Base-by-base conservation (phyloP, 2,329 filamentous ascomycete species). In the Pseudogymnoascus sp. region DNA sequence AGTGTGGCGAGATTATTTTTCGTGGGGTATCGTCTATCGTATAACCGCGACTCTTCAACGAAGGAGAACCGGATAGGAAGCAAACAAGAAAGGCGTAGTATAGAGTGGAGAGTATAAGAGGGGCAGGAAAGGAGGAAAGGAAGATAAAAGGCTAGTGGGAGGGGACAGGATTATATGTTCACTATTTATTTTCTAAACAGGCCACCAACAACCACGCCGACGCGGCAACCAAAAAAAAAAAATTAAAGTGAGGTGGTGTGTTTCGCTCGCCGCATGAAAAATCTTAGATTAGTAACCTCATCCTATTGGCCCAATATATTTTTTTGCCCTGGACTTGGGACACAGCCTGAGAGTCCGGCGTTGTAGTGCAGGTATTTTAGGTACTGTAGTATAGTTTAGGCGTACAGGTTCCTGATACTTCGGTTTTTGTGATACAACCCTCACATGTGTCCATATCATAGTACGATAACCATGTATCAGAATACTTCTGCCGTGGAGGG, bases 281-380 rank as follows among this genome's bases (percentile, higher is more conserved):
- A 54, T 54, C 47, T 33, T 54, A 54, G n/a, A 54, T 54, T 54
- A 54, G 47, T 54, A 54, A 54, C 47, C n/a, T 8, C 47, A 33
- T n/a, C 2, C 47, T 54, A 54, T 54, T 54, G 47, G 47, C 29
- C 17, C 9, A 3, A 21, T 21, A 21, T 21, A 21, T 21, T 31
- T 50, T 50, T 50, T 50, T 50, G 26, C 44, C 44, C 44, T 31
- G 44, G 44, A 21, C n/a, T 50, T 50, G 26, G 21, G 21, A 50
- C 44, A 50, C 44, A 50, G 44, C 44, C 26, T 21, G 21, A 17
- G 21, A 3, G 21, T 21, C 21, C 26, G n/a, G 47, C 47, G 47
- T 17, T 1, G 41, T 33, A 54, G 47, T 54, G 47, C 21, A 24
- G 44, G 13, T 21, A 21, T 21, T 21, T 21, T 21, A 21, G 5